Evolutionary conservation across 1,139 yeast species (phyloP).

Genomic region (Geotrichum phurueaensis): DNA sequence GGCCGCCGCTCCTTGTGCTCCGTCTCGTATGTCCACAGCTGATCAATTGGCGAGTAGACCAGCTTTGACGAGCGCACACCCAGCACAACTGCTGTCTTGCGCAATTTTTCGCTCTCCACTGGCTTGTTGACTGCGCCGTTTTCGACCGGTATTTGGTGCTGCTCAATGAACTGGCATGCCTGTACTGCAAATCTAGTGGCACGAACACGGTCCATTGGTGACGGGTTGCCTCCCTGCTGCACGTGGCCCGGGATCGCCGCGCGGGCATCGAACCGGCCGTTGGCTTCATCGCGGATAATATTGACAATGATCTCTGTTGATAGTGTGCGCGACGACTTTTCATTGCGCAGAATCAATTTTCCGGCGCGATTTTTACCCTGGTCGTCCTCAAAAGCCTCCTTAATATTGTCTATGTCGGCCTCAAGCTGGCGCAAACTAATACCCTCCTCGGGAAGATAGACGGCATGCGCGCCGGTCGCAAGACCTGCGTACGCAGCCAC

Average conservation of each 20-base stretch:
- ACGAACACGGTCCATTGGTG: conserved; percentile 88
- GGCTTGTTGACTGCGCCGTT: conserved; percentile 1
- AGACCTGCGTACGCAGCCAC: conserved; percentile 86
- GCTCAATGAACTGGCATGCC: conserved; percentile 79
- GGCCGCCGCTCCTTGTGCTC: conserved; percentile 79
- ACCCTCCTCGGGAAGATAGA: conserved; percentile 88
- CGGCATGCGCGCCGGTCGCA: conserved; percentile 87
- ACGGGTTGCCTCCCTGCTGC: conserved; percentile 95
- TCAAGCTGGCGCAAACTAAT: conserved; percentile 66
- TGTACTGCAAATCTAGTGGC: conserved; percentile 87
- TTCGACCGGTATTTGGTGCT: conserved; percentile 26
- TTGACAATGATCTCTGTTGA: conserved; percentile 77
- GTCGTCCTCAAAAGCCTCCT: conserved; percentile 63
- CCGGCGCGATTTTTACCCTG: conserved; percentile 84
- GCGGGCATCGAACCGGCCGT: conserved; percentile 77
- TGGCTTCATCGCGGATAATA: conserved; percentile 71
- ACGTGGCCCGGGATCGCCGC: conserved; percentile 98
- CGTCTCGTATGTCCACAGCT: conserved; percentile 80
- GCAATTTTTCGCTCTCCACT: conserved; percentile 6
- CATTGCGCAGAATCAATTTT: conserved; percentile 77
- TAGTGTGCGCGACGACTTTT: conserved; percentile 75
- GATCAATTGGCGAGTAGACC: conserved; percentile 64
- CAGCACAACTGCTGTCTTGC: conserved; percentile 72
- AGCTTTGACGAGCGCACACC: conserved; percentile 80
- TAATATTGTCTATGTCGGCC: conserved; percentile 67